A percentile compares a stretch with the other conserved stretches of the same genome.
Conservation (phyloP, 768 basidiomycete species). For the Boletus vermiculosoides region DNA sequence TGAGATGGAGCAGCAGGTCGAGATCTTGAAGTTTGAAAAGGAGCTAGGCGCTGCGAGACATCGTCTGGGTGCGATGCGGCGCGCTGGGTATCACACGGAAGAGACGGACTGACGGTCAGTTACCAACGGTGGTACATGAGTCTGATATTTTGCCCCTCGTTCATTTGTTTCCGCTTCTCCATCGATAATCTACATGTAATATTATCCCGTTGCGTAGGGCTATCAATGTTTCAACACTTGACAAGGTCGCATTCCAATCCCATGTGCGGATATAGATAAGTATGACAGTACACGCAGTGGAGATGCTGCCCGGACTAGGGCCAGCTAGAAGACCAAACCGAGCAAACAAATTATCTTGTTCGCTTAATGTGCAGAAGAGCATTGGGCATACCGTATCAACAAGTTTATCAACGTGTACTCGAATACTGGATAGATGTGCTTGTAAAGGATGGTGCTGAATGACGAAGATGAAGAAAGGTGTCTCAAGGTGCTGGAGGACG, state of each 20-base stretch:
- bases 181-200: slow-evolving; percentile 27
- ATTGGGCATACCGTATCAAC: neutral
- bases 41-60: slow-evolving; percentile 87
- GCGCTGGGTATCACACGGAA: slow-evolving; percentile 86
- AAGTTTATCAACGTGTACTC: neutral
- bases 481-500: neutral
- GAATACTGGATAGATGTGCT: neutral
- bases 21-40: slow-evolving; percentile 94
- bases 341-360: neutral
- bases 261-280: neutral
- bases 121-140: neutral
- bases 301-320: neutral
- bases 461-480: neutral
- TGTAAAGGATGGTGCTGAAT: neutral
- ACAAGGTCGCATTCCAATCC: neutral
- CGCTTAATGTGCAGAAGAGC: neutral
- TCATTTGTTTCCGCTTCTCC: slow-evolving; percentile 9
- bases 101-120: slow-evolving; percentile 58
- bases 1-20: slow-evolving; percentile 99
- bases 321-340: neutral
- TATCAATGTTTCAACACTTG: no score
- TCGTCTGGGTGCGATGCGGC: slow-evolving; percentile 78
- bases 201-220: slow-evolving; percentile 11
- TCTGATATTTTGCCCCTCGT: neutral
- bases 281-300: neutral